Evolutionary conservation across 768 basidiomycete genomes (phyloP), one percentile per base, ranked within the genome.

Genomic region (Cystofilobasidium bisporidii): DNA sequence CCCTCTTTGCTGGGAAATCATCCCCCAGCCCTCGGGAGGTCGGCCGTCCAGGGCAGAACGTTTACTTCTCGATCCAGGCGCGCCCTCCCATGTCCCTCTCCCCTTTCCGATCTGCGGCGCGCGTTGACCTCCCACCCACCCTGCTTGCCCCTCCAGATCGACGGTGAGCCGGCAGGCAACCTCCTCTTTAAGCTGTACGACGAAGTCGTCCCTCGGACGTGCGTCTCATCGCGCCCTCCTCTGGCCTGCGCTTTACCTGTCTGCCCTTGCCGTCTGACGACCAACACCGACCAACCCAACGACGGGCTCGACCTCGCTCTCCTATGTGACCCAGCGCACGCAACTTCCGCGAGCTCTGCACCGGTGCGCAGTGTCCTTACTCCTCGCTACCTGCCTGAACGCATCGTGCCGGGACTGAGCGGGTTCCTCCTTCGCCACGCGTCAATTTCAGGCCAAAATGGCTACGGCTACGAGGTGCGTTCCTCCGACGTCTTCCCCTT

Each of bases 181-280:
- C 41, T 68, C 40, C 5, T 68, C 53, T 62, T 68, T 48, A 50
- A 57, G 26, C 40, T 68, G 10, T 68, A 56, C 66, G 66, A 68
- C 53, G 66, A 68, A 20, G 66, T 68, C 12, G 50, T 57, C 28
- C 66, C 66, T 6, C 56, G 57, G 61, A 63, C 61, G 59, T 33
- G 30, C 30, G 57, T 33, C 30, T 24, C 73, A 76, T 26, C 73
- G 73, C 65, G 77, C 91, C 80, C 91, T 91, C 80, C 85, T 38
- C 22, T 73, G 36, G 87, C 86, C 36, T n/a, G 40, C 53, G 38
- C 63, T 38, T 40, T 26, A 26, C n/a, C n/a, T n/a, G n/a, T n/a
- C n/a, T n/a, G n/a, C n/a, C n/a, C n/a, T n/a, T n/a, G n/a, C n/a
- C n/a, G n/a, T n/a, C n/a, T n/a, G n/a, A n/a, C n/a, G n/a, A n/a